phyloP scores from a whole-genome alignment of 345 rosid genomes.

The Leavenworthia alabamica region DNA sequence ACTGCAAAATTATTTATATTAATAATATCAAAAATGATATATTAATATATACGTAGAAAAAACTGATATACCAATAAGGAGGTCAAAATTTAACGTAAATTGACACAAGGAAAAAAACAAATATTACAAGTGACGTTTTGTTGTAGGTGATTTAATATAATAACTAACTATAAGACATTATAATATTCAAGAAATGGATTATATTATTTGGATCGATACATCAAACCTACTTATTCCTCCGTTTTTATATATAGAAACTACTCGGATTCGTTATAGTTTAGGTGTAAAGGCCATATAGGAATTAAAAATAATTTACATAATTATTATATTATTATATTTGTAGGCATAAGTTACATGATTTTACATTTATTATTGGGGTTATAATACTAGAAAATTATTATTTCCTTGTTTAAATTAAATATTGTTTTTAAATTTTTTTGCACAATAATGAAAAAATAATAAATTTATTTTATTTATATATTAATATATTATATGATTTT shows the following conservation, averaged over 20 bases:
- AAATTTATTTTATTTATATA: too few species aligned
- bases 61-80: background rate
- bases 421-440: too few species aligned
- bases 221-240: constrained; percentile 3
- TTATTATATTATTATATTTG: background rate
- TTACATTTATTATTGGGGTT: background rate
- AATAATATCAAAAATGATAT: background rate
- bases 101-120: constrained; percentile 3
- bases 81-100: constrained; percentile 8
- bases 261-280: background rate
- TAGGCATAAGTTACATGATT: background rate
- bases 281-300: constrained; percentile 9
- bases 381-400: background rate
- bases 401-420: too few species aligned
- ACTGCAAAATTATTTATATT: background rate
- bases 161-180: background rate
- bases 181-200: constrained; percentile 15
- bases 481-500: too few species aligned
- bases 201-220: constrained; percentile 8
- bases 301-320: background rate
- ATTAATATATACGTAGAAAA: background rate
- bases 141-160: constrained; percentile 1
- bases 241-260: background rate
- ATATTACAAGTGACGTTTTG: constrained; percentile 14
- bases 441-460: too few species aligned